Evolutionary conservation across 2,329 filamentous ascomycete genomes (phyloP), one percentile per base, ranked within the genome.

Genomic region (Dothideomycetes sp.): DNA sequence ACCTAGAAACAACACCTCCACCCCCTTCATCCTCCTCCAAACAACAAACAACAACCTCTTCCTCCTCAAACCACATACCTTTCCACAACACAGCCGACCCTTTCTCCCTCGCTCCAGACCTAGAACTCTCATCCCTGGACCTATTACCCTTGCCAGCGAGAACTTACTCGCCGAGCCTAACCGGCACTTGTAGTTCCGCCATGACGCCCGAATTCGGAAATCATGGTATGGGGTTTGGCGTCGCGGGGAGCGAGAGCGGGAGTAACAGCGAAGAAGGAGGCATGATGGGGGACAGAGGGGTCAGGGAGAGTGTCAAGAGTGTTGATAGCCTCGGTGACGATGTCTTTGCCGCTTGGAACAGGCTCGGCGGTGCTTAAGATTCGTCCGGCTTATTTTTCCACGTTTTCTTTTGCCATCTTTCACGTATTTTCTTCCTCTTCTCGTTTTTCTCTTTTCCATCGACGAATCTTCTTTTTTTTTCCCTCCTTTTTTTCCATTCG

Each of bases 111-210:
- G 41, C 44, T 13, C 43, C 45, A 15, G 45, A 45, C 16, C 43
- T 47, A 23, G 45, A 45, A 31, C 42, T 47, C 23, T 47, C 45
- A 15, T 35, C 44, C 11, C 33, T 47, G 20, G 33, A 44, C 16
- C 45, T 47, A 13, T 23, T 39, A 20, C 45, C 41, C 10, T 41
- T 47, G 16, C 28, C 36, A 25, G 29, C 25, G 11, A 24, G 31
- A 5, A 33, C 33, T 3, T 42, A 42, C 17, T 33, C 41, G 15
- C 34, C 36, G 5, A 40, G 30, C 6, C 23, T 39, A 15, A 33
- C 28, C 12, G 37, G 41, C 19, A 36, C 45, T 9, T 39, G 23
- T 16, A 43, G 34, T 30, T 33, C 39, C 11, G 31, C 40, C 19
- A 41, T 35, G 18, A 35, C 40, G n/a, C 41, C 41, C 36, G 44